Conservation (phyloP, 306 rosid genomes). For the Castanea sativa region DNA sequence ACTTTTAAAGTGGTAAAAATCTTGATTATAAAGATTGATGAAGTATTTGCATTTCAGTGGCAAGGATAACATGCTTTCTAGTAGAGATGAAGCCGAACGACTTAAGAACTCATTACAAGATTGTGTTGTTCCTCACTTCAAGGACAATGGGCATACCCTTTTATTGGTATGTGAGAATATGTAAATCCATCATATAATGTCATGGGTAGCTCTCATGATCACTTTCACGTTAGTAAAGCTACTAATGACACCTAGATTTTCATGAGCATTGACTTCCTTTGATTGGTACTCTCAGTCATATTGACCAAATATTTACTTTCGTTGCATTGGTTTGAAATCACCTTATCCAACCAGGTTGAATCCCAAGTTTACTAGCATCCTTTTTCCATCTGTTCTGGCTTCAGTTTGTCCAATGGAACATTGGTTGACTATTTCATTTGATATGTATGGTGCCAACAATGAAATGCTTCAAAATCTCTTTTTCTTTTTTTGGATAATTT, state of each 20-base stretch:
- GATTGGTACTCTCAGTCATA: not conserved
- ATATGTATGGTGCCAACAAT: not conserved
- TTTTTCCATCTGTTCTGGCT: not conserved
- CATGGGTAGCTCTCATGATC: not conserved
- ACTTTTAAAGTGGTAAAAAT: slow-evolving; percentile 7
- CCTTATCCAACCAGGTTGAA: not conserved
- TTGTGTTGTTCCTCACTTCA: slow-evolving; percentile 68
- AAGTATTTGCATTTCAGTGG: slow-evolving; percentile 53
- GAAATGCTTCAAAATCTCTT: not conserved
- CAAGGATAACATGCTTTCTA: slow-evolving; percentile 87
- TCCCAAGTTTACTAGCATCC: not conserved
- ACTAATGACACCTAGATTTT: not conserved
- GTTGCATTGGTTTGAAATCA: slow-evolving; percentile 13
- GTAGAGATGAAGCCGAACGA: slow-evolving; percentile 70
- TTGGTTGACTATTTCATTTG: not conserved
- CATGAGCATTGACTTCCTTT: not conserved
- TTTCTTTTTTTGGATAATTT: no score
- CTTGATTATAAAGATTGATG: slow-evolving; percentile 16
- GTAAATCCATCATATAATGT: not conserved
- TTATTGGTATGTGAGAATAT: slow-evolving; percentile 60
- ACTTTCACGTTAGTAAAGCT: not conserved
- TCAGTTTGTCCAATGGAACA: not conserved
- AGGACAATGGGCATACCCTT: slow-evolving; percentile 83
- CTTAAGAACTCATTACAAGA: slow-evolving; percentile 45
- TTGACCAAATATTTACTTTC: slow-evolving; percentile 1